A percentile compares a stretch with the other conserved stretches of the same genome.
These are phyloP conservation scores for Aspergillus carlsbadensis DNA, from an alignment of 495 filamentous ascomycete genomes.

Conservation along the genomic window DNA sequence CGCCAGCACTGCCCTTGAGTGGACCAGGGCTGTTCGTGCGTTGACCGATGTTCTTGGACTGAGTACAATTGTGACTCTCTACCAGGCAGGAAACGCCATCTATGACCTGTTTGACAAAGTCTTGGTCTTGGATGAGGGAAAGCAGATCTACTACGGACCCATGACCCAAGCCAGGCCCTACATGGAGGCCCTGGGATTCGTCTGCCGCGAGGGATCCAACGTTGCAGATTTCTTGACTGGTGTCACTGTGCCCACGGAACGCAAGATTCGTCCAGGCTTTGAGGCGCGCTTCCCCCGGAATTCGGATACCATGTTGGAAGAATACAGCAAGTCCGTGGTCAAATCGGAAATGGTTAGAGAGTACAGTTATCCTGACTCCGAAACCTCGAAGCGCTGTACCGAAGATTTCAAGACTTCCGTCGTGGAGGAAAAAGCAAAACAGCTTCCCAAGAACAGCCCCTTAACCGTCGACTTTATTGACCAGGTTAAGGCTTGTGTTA, in stretches of 20 bases:
- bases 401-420: constrained; percentile 50
- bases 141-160: constrained; percentile 61
- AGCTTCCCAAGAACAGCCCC: constrained; percentile 42
- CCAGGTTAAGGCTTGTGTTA: constrained; percentile 57
- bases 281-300: constrained; percentile 47
- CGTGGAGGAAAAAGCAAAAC: constrained; percentile 42
- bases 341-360: constrained; percentile 39
- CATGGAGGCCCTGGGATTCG: constrained; percentile 66
- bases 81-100: constrained; percentile 64
- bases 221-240: constrained; percentile 67
- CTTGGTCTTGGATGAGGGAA: constrained; percentile 61
- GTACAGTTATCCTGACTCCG: constrained; percentile 49
- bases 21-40: constrained; percentile 45
- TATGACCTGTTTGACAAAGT: constrained; percentile 68
- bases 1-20: constrained; percentile 56
- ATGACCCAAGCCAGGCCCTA: constrained; percentile 60
- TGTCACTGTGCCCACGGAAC: constrained; percentile 66
- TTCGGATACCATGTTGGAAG: constrained; percentile 36
- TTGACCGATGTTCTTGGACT: constrained; percentile 47
- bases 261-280: constrained; percentile 55
- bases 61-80: constrained; percentile 48
- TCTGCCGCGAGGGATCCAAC: constrained; percentile 64
- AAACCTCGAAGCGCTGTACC: constrained; percentile 41
- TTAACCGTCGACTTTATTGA: constrained; percentile 57
- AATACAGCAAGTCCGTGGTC: constrained; percentile 41